Conservation (phyloP, 345 rosid genomes). For the Capsella bursapastoris region DNA sequence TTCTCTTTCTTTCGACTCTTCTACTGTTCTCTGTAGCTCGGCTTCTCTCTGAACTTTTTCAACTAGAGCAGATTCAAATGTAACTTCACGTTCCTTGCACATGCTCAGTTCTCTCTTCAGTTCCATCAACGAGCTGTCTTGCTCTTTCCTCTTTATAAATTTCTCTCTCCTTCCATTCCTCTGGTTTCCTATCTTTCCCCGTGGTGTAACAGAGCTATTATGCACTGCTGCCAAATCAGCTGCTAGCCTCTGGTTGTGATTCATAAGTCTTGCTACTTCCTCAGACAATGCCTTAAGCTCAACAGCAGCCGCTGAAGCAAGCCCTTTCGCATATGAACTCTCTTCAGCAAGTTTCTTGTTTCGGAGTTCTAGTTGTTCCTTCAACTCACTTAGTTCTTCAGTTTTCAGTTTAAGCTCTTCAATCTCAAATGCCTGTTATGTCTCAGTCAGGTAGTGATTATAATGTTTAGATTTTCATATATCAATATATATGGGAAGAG, state of each 20-base stretch:
- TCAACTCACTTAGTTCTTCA: conserved; percentile 54
- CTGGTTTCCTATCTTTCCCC: conserved; percentile 45
- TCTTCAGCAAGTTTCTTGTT: conserved; percentile 89
- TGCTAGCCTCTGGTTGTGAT: conserved; percentile 70
- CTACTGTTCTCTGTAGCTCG: conserved; percentile 71
- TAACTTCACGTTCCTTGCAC: conserved; percentile 72
- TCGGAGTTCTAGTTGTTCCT: conserved; percentile 65
- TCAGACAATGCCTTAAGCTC: conserved; percentile 98
- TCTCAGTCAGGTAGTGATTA: conserved; percentile 21
- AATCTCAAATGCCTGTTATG: conserved; percentile 64
- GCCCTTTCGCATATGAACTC: conserved; percentile 91
- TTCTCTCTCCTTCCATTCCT: conserved; percentile 59
- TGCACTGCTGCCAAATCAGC: conserved; percentile 60
- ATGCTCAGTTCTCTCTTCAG: conserved; percentile 75
- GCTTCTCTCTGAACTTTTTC: conserved; percentile 79
- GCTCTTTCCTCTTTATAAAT: conserved; percentile 64
- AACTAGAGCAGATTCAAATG: conserved; percentile 66
- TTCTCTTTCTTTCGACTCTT: conserved; percentile 93
- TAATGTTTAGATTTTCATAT: conserved; percentile 14
- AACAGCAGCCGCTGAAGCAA: conserved; percentile 97
- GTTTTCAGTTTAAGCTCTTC: conserved; percentile 75
- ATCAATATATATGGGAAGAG: conserved; percentile 3
- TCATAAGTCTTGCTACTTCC: conserved; percentile 93
- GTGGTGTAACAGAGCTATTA: conserved; percentile 61
- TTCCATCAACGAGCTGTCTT: conserved; percentile 56